Evolutionary conservation across 257 asterid genomes (phyloP), one percentile per base, ranked within the genome.

Genomic region (Nicotiana noctiflora): DNA sequence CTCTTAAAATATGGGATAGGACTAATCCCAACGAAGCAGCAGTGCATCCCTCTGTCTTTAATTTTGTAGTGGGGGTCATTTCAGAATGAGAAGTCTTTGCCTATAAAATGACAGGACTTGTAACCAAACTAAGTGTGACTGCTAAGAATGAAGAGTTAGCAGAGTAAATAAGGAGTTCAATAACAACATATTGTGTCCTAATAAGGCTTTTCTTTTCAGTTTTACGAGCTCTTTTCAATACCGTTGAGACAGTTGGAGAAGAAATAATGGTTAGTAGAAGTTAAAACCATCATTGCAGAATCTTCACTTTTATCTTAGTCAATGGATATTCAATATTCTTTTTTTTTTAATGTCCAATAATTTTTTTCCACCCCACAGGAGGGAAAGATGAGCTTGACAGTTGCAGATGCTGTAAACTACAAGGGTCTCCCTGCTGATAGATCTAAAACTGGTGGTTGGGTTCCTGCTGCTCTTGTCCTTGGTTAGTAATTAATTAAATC

Each of bases 401-500:
- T 90, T 65, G 87, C 82, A n/a, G 99, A 92, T 85, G 93, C 97
- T 34, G 92, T 93, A 75, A 91, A 95, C 80, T 88, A 92, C 94
- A 90, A 88, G 77, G 99, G 98, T 25, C 80, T 56, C 46, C 96
- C 97, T 0, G 98, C 97, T 80, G 95, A 92, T 19, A 89, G 82
- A 84, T 74, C 95, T 46, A 89, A 84, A 85, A 95, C 98, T 34
- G 98, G 98, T 11, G 97, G 98, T 40, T 95, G 99, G 99, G 81
- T 91, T 5, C 90, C 97, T 29, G 99, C 98, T 57, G 97, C 98
- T n/a, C 94, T 92, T 34, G 89, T 95, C 81, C 88, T 95, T 78
- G 99, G 98, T 94, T 80, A 34, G 89, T 86, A 74, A 37, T 13
- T 66, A 66, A 0, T 14, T 21, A 23, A 57, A n/a, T 52, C 52